Evolutionary conservation across 2,329 filamentous ascomycete genomes (phyloP), one percentile per base, ranked within the genome.

Genomic region (Raffaelea albimanens): DNA sequence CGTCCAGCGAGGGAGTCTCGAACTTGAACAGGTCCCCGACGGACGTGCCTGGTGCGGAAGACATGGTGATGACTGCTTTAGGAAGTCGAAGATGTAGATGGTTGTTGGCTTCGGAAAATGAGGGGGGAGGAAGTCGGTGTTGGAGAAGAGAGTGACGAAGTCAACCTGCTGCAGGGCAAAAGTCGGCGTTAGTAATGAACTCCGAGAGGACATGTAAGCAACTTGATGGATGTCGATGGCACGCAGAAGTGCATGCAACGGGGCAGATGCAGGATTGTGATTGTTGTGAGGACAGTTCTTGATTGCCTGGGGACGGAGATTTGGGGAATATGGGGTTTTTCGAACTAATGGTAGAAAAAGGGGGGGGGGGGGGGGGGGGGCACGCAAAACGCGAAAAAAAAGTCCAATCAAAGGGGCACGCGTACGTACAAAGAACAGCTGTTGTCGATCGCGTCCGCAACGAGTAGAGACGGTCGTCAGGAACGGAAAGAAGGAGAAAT

Each of bases 1-100:
- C 82, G 65, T 96, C 90, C 67, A 97, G 75, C 53, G 88, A 88
- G 48, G 91, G 91, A 56, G 81, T 64, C 63, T 87, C 75, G 52
- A 82, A 76, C 22, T 52, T 40, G 40, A 54, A 45, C 23, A 57
- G 22, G 36, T 55, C 47, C 39, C 29, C 31, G 25, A 47, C 42
- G 13, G 48, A 50, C 11, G 34, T 14, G 16, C 36, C 19, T 13
- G 46, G 13, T 13, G 44, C 14, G 10, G 46, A 11, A 43, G 53
- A 50, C 53, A 55, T 55, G 43, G 48, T 49, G 31, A 20, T 23
- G 4, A 19, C 11, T 5, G 46, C 19, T 13, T 47, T 22, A 23
- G 40, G 8, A 16, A n/a, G 21, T 39, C 16, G 22, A 20, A 46
- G 33, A 48, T 20, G 29, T 25, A 40, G 23, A 19, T 14, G 19